A percentile compares a stretch with the other conserved stretches of the same genome.
Conservation (phyloP, 163 green algal genomes). For the Chlamydomonas reinhardtii region DNA sequence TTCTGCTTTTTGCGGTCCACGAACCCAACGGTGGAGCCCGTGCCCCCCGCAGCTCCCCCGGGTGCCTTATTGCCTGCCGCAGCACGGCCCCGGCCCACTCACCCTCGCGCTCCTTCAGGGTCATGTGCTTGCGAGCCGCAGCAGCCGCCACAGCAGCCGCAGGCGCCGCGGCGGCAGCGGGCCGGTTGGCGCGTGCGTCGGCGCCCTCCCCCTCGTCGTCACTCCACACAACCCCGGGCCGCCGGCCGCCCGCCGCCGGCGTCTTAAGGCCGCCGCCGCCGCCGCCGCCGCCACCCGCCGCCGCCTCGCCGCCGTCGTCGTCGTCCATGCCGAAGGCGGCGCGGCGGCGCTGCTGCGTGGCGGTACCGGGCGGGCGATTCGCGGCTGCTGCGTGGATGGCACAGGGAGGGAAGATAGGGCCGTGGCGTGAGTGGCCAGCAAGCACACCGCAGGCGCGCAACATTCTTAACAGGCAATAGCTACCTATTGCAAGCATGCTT, state of each 20-base stretch:
- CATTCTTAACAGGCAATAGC: too few relatives aligned
- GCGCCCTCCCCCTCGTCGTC: neutral
- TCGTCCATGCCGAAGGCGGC: neutral
- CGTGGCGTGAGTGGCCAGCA: too few relatives aligned
- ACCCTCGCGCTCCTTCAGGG: slow-evolving; percentile 41
- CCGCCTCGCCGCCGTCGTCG: neutral
- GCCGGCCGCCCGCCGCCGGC: too few relatives aligned
- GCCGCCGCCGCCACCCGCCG: neutral
- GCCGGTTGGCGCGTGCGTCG: neutral
- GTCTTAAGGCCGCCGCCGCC: neutral
- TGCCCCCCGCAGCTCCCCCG: too few relatives aligned
- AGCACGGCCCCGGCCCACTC: too few relatives aligned
- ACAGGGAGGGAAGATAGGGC: too few relatives aligned
- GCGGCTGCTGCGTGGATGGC: neutral
- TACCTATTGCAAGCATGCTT: too few relatives aligned
- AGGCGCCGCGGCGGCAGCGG: neutral
- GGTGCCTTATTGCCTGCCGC: too few relatives aligned
- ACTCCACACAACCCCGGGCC: neutral
- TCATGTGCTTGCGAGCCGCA: neutral
- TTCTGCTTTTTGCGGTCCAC: too few relatives aligned
- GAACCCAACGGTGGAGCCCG: too few relatives aligned
- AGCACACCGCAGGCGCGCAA: too few relatives aligned
- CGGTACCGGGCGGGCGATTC: neutral
- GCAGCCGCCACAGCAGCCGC: neutral
- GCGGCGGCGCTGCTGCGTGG: too few relatives aligned